phyloP scores from a whole-genome alignment of 2,329 filamentous ascomycete species.

The Nothopassalora personata region DNA sequence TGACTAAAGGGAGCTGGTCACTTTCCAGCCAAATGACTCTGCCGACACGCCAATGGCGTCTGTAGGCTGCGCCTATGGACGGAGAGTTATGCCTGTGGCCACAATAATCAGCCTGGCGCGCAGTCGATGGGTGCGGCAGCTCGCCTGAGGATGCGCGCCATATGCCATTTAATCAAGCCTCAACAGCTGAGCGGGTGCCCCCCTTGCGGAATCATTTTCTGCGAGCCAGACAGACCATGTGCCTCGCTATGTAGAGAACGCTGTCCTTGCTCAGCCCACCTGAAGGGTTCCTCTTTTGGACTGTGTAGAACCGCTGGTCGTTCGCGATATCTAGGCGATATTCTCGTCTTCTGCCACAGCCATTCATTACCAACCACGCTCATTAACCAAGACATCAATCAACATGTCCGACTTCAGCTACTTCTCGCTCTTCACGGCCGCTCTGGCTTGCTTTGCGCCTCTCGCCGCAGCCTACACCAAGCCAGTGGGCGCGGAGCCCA shows the following conservation, averaged over 20 bases:
- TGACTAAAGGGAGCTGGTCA: neutral
- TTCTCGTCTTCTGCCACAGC: constrained; percentile 24
- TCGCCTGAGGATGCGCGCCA: neutral
- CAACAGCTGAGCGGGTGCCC: neutral
- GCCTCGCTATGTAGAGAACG: constrained; percentile 1
- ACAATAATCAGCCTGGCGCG: neutral
- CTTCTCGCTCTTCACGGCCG: constrained; percentile 49
- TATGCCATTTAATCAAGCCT: neutral
- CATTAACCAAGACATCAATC: neutral
- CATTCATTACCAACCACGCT: constrained; percentile 6
- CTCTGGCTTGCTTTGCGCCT: constrained; percentile 47
- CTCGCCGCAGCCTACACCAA: constrained; percentile 44
- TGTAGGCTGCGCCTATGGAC: neutral
- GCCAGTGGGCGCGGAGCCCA: constrained; percentile 28
- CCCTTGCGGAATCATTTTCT: neutral
- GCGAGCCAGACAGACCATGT: neutral
- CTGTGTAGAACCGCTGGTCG: constrained; percentile 11
- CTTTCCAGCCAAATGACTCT: neutral
- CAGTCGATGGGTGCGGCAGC: neutral
- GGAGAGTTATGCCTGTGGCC: neutral
- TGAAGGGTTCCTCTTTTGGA: constrained; percentile 1
- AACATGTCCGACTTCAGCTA: constrained; percentile 34
- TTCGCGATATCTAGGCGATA: constrained; percentile 12
- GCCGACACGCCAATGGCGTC: neutral
- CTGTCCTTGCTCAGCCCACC: constrained; percentile 3